These are phyloP conservation scores for Chrysosporium queenslandicum DNA, from an alignment of 2,329 filamentous ascomycete species.

Conservation along the genomic window DNA sequence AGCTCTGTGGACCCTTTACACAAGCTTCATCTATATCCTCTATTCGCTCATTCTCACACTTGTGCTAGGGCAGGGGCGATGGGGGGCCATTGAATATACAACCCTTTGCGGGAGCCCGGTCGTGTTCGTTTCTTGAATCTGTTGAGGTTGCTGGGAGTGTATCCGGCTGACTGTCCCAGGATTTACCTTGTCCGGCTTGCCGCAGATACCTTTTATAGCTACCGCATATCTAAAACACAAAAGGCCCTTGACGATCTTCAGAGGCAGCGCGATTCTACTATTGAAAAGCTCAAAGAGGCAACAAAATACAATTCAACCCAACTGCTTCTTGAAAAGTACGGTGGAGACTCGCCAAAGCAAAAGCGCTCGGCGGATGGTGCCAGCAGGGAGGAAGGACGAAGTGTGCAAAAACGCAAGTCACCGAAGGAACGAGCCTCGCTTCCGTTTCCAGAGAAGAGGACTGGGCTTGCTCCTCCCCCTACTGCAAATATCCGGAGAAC, in stretches of 20 bases:
- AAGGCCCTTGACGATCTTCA: slow-evolving; percentile 62
- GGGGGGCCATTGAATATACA: slow-evolving; percentile 67
- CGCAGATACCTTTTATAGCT: slow-evolving; percentile 65
- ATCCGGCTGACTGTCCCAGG: slow-evolving; percentile 37
- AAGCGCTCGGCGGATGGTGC: slow-evolving; percentile 23
- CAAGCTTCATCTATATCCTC: slow-evolving; percentile 80
- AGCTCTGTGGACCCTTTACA: slow-evolving; percentile 82
- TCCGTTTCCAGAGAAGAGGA: slow-evolving; percentile 34
- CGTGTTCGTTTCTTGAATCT: slow-evolving; percentile 46
- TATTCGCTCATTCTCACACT: slow-evolving; percentile 71
- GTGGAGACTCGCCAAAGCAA: slow-evolving; percentile 48
- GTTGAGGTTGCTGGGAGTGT: not conserved
- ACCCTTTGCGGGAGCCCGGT: slow-evolving; percentile 69
- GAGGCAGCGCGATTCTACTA: slow-evolving; percentile 71
- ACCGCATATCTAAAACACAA: slow-evolving; percentile 62
- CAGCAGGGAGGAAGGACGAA: slow-evolving; percentile 15
- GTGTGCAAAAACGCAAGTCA: slow-evolving; percentile 20
- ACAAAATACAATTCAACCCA: slow-evolving; percentile 95
- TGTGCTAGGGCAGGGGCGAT: slow-evolving; percentile 72
- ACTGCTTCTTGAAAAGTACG: slow-evolving; percentile 89
- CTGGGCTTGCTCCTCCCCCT: slow-evolving; percentile 49
- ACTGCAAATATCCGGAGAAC: slow-evolving; percentile 52
- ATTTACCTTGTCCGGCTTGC: slow-evolving; percentile 65
- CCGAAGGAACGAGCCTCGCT: slow-evolving; percentile 20
- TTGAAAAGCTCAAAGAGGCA: slow-evolving; percentile 85